These are phyloP conservation scores for Blakeslea trispora DNA, from an alignment of 371 early-diverging fungal genomes.

Conservation along the genomic window DNA sequence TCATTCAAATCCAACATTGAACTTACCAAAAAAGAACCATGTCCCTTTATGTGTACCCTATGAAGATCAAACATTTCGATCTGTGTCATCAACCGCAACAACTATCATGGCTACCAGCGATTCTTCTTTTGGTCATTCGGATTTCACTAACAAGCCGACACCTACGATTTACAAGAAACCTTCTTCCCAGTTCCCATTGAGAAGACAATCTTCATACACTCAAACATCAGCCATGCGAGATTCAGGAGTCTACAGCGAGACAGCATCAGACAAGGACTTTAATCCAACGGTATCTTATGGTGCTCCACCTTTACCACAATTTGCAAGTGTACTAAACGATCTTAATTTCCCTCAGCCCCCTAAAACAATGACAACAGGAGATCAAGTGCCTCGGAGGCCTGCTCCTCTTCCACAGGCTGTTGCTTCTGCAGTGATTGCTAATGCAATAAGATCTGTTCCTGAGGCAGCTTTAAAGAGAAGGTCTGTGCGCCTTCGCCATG, in stretches of 20 bases:
- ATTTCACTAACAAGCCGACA: background rate
- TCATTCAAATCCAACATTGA: no score
- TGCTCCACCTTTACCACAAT: conserved; percentile 5
- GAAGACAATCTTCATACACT: background rate
- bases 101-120: no score
- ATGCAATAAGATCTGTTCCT: conserved; percentile 29
- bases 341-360: conserved; percentile 39
- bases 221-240: conserved; percentile 19
- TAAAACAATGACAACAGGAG: background rate
- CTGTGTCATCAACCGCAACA: no score
- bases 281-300: conserved; percentile 9
- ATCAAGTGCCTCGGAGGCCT: conserved; percentile 31
- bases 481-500: conserved; percentile 40
- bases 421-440: conserved; percentile 39
- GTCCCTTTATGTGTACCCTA: no score
- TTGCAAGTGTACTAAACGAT: conserved; percentile 18
- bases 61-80: no score
- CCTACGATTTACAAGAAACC: background rate
- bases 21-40: background rate
- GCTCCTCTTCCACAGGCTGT: conserved; percentile 36
- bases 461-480: conserved; percentile 38
- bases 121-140: background rate
- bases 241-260: conserved; percentile 46
- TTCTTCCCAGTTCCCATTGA: background rate
- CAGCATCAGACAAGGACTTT: conserved; percentile 31